Evolutionary conservation across 306 rosid genomes (phyloP).

Genomic region (Acacia acuminata): DNA sequence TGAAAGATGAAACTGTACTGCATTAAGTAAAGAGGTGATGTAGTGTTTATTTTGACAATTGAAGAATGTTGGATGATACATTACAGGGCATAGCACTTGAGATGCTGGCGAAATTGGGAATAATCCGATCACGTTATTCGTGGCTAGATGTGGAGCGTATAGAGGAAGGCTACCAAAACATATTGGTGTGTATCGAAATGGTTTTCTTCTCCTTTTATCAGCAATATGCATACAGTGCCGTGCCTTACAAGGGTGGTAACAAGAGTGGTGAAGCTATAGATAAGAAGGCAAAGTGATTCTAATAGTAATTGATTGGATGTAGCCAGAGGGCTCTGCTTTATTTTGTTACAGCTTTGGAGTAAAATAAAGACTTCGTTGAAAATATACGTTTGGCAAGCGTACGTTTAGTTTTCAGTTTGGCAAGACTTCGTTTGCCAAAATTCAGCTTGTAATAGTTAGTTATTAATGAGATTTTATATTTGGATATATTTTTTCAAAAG

Average conservation of each 20-base stretch:
- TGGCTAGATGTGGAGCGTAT: constrained; percentile 78
- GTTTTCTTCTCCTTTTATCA: constrained; percentile 75
- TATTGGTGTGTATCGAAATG: constrained; percentile 83
- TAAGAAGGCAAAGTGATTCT: constrained; percentile 39
- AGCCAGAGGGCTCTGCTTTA: background rate
- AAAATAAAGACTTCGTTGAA: too few species aligned
- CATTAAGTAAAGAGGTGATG: background rate
- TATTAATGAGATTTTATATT: too few species aligned
- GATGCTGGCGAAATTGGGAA: constrained; percentile 51
- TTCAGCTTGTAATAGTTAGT: too few species aligned
- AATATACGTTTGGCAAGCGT: too few species aligned
- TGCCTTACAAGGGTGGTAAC: constrained; percentile 58
- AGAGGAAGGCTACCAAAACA: constrained; percentile 79
- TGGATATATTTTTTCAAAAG: too few species aligned
- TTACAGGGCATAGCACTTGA: constrained; percentile 77
- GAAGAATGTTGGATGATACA: background rate
- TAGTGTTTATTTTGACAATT: background rate
- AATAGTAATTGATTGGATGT: background rate
- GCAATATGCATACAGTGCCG: constrained; percentile 67
- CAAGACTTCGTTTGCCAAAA: background rate
- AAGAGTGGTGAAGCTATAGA: constrained; percentile 35
- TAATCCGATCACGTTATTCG: constrained; percentile 58
- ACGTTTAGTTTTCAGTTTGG: background rate
- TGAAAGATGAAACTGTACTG: background rate
- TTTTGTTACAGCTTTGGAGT: too few species aligned